Base-by-base conservation (phyloP, 1,284 basidiomycete species). In the Agroathelia rolfsii region DNA sequence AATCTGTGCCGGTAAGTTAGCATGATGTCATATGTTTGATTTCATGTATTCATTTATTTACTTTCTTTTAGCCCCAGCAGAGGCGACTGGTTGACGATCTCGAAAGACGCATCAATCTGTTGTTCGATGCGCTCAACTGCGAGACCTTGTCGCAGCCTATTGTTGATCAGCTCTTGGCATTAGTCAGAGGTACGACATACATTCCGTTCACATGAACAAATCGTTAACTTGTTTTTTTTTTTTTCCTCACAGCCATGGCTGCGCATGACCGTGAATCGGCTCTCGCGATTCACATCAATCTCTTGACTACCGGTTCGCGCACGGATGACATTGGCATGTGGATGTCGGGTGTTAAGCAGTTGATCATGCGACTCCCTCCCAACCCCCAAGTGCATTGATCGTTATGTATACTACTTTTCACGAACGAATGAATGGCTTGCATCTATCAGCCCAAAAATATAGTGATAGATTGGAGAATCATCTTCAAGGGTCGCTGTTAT, bases 91-190 rank as follows among this genome's bases (percentile, higher is more conserved):
- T 80, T 0, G 88, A 92, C 39, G 93, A 96, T 50, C 72, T 90
- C 2, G 90, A 95, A 51, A 72, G 88, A 16, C 70, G 93, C 17
- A 66, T 95, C 49, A 92, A 83, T 53, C 71, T 80, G 3, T 59
- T 96, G 34, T 94, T 94, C 47, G 93, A 96, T 53, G 79, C 79
- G 18, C 61, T 96, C 45, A 96, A 96, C 58, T 93, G 89, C 51
- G 89, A 88, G 45, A 83, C 85, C 5, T 55, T 96, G 13, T 80
- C 84, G n/a, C 61, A 65, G 39, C 56, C 68, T 15, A 75, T 84
- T 17, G 66, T 83, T 16, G 78, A 80, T 28, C 75, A 84, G 47
- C 58, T 90, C 28, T 44, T 72, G 13, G 68, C 74, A 27, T 65
- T 90, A 24, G 65, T 72, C 2, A 64, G 69, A 63, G 85, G 85